Evolutionary conservation across 2,329 filamentous ascomycete genomes (phyloP), one percentile per base, ranked within the genome.

Genomic region (Fusarium buharicum): DNA sequence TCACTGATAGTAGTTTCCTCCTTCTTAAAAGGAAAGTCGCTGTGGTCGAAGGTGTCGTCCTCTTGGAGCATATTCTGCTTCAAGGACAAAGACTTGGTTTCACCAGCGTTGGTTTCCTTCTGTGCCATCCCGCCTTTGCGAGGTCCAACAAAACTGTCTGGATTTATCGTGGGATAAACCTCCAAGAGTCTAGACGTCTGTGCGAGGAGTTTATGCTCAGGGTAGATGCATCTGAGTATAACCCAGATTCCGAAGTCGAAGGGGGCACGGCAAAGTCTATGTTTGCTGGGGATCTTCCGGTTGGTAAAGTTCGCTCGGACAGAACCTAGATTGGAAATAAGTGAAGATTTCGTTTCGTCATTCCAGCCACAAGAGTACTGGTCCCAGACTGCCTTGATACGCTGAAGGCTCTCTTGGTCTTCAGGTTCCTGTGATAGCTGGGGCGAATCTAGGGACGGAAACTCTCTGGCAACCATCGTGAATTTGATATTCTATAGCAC

Each of bases 201-300:
- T 13, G 20, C 3, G 9, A 14, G 2, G 8, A 61, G 31, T 4
- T 38, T 24, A 7, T 24, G 31, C 6, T 22, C 34, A 3, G 55
- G 55, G 10, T 61, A 61, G 2, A 59, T 49, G 14, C 44, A 55
- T 6, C 22, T 36, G n/a, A 55, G 14, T 14, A 61, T 28, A 14
- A 61, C 39, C 58, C 58, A 61, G 6, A 30, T 30, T 4, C 55
- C 55, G 17, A 55, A 60, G 39, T 45, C 44, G 24, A 60, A 30
- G 2, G 46, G 18, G 27, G 2, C 6, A 8, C 33, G 41, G 6
- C 30, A 38, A 12, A 61, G 39, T 16, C 34, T 61, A 33, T 61
- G 58, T 3, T 24, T 27, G 16, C 20, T 56, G 7, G 58, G 55
- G 12, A 7, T n/a, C 13, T 11, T 13, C 9, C 18, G 34, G 31